These are phyloP conservation scores for Gynochthodes officinalis DNA, from an alignment of 257 asterid genomes.

Conservation along the genomic window DNA sequence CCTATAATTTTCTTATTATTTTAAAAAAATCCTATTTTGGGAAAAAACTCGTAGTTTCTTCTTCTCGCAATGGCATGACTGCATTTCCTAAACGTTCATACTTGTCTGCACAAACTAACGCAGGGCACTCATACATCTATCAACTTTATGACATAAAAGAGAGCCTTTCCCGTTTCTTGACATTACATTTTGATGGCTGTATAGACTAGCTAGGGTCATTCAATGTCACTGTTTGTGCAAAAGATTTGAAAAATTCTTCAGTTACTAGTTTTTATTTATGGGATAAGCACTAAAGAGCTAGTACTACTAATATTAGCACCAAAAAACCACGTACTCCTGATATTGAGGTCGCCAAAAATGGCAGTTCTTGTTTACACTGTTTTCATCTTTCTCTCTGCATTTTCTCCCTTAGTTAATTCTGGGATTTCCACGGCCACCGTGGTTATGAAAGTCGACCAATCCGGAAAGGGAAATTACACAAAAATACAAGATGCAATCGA, in stretches of 20 bases:
- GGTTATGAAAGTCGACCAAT: slow-evolving; percentile 22
- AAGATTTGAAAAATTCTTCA: not conserved
- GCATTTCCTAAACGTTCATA: not conserved
- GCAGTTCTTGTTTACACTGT: not conserved
- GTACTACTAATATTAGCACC: no score
- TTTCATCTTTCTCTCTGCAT: slow-evolving; percentile 1
- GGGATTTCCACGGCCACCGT: slow-evolving; percentile 7
- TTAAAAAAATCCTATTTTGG: no score
- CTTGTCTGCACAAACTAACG: not conserved
- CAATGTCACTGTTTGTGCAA: not conserved
- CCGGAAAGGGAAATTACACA: slow-evolving; percentile 35
- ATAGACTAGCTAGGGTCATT: not conserved
- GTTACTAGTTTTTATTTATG: not conserved
- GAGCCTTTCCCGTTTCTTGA: slow-evolving; percentile 5
- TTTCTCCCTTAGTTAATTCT: not conserved
- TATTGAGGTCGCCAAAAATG: slow-evolving; percentile 1
- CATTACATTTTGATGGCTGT: slow-evolving; percentile 4
- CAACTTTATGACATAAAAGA: not conserved
- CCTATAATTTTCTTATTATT: no score
- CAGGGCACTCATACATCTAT: not conserved
- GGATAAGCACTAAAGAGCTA: no score
- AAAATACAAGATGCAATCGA: slow-evolving; percentile 45
- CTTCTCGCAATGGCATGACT: not conserved
- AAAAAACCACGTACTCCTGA: slow-evolving; percentile 3
- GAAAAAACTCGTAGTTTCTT: not conserved